These are phyloP conservation scores for Lactarius tabidus DNA, from an alignment of 768 basidiomycete species.

Conservation along the genomic window DNA sequence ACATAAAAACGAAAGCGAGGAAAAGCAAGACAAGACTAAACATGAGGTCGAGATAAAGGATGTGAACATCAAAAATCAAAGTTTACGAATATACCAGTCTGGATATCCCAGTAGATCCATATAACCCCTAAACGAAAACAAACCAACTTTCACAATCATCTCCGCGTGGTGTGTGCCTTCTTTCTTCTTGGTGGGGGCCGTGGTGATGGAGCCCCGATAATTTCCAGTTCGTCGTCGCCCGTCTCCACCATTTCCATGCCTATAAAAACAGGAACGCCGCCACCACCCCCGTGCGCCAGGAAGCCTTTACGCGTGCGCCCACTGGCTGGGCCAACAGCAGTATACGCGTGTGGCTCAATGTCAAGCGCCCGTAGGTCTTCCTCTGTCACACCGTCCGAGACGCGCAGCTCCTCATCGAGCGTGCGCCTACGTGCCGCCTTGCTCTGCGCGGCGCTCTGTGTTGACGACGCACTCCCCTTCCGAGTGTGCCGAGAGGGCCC, in stretches of 20 bases:
- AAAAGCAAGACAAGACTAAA: background rate
- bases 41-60: background rate
- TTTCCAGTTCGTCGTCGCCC: constrained; percentile 6
- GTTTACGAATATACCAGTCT: background rate
- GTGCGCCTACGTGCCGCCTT: constrained; percentile 44
- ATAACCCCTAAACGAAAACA: background rate
- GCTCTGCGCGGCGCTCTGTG: constrained; percentile 20
- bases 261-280: constrained; percentile 67
- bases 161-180: background rate
- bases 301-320: constrained; percentile 55
- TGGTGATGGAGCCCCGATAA: background rate
- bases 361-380: constrained; percentile 34
- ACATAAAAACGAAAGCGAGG: background rate
- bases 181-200: background rate
- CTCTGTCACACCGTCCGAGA: constrained; percentile 37
- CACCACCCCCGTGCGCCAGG: constrained; percentile 70
- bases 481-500: background rate
- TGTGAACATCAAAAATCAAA: background rate
- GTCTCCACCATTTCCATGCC: constrained; percentile 33
- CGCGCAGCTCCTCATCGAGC: constrained; percentile 62
- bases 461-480: constrained; percentile 2
- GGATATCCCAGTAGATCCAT: constrained; percentile 5
- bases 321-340: constrained; percentile 51
- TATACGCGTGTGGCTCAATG: constrained; percentile 42
- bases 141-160: constrained; percentile 2